These are phyloP conservation scores for Diaporthe eres DNA, from an alignment of 2,329 filamentous ascomycete species.

Conservation along the genomic window DNA sequence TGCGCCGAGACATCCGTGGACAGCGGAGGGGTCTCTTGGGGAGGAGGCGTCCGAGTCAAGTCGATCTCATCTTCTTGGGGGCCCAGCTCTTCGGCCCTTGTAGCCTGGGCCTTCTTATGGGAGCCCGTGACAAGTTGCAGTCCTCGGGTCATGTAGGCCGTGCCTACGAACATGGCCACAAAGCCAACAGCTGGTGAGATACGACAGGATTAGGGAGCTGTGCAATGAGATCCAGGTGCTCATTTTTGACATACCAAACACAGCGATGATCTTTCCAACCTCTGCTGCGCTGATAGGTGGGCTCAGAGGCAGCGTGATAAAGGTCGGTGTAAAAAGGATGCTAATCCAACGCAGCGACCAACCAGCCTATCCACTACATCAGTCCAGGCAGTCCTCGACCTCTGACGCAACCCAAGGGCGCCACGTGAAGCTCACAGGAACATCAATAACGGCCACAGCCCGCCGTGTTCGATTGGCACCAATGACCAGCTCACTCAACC, in stretches of 20 bases:
- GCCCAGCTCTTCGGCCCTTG: constrained; percentile 66
- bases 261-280: constrained; percentile 70
- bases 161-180: constrained; percentile 63
- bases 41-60: constrained; percentile 51
- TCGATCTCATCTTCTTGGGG: constrained; percentile 63
- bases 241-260: constrained; percentile 63
- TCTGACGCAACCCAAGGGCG: rapidly evolving
- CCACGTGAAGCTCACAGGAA: constrained; percentile 60
- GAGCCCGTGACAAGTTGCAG: constrained; percentile 66
- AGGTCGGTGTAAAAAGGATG: constrained; percentile 71
- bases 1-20: constrained; percentile 38
- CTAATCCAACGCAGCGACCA: constrained; percentile 73
- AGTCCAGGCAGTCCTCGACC: neutral
- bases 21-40: constrained; percentile 43
- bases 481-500: constrained; percentile 61
- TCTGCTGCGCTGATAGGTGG: constrained; percentile 66
- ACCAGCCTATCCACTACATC: constrained; percentile 57
- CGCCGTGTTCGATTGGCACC: constrained; percentile 63
- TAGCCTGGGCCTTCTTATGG: constrained; percentile 65
- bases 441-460: constrained; percentile 64
- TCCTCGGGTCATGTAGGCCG: constrained; percentile 67
- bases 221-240: neutral
- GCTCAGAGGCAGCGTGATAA: constrained; percentile 71
- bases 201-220: neutral
- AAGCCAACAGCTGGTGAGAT: constrained; percentile 65